Conservation (phyloP, 2,329 filamentous ascomycete genomes). For the Pseudocercospora ulei region DNA sequence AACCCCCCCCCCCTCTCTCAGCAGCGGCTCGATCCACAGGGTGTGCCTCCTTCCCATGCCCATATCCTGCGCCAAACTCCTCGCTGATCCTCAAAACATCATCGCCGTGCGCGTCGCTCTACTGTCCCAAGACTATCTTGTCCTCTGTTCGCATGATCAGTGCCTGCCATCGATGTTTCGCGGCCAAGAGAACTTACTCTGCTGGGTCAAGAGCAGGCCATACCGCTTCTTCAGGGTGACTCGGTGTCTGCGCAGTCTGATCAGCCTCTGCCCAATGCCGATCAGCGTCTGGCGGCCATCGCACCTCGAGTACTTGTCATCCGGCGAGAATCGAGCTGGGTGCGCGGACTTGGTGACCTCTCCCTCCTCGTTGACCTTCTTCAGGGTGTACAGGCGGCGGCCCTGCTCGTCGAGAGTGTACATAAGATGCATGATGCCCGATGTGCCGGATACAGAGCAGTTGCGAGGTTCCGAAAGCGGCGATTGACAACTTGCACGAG, state of each 20-base stretch:
- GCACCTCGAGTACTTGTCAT: slow-evolving; percentile 89
- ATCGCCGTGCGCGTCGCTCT: slow-evolving; percentile 9
- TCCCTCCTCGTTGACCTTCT: slow-evolving; percentile 64
- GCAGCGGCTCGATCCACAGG: too few species aligned
- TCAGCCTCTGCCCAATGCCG: not conserved
- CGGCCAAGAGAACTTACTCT: slow-evolving; percentile 22
- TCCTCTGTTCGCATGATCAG: slow-evolving; percentile 33
- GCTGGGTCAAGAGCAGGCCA: slow-evolving; percentile 75
- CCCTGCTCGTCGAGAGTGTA: slow-evolving; percentile 74
- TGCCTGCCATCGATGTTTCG: not conserved
- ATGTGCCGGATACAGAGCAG: slow-evolving; percentile 4
- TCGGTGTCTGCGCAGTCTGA: slow-evolving; percentile 54
- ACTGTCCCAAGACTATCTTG: slow-evolving; percentile 40
- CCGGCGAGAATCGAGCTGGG: slow-evolving; percentile 90
- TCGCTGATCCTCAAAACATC: slow-evolving; percentile 24
- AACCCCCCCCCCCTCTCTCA: too few species aligned
- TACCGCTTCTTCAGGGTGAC: slow-evolving; percentile 93
- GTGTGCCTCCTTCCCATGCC: too few species aligned
- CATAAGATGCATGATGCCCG: slow-evolving; percentile 58
- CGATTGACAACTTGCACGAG: too few species aligned
- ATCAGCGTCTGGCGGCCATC: slow-evolving; percentile 13
- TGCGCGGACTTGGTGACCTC: slow-evolving; percentile 93
- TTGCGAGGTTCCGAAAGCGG: not conserved
- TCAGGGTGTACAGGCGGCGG: slow-evolving; percentile 88
- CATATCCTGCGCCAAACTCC: slow-evolving; percentile 26